Evolutionary conservation across 2,329 filamentous ascomycete genomes (phyloP).

Genomic region (Xylaria sp.): DNA sequence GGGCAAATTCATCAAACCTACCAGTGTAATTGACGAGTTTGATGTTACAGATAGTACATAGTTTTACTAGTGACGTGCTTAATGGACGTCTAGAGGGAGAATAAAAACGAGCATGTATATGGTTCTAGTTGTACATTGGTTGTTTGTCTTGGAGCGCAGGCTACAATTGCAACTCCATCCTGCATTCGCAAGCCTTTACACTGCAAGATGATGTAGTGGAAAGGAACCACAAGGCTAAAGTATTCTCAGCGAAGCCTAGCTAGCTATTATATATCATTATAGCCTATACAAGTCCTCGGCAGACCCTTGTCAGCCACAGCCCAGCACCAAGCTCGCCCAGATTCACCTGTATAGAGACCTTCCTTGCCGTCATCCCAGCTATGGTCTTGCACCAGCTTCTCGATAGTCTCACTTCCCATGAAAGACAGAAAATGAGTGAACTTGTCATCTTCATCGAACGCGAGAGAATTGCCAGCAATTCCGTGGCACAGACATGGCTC

Average conservation of each 20-base stretch:
- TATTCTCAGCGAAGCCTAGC: background rate
- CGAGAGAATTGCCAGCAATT: constrained; percentile 71
- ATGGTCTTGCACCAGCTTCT: constrained; percentile 22
- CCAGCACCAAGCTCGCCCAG: constrained; percentile 47
- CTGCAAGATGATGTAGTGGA: background rate
- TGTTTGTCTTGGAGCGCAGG: background rate
- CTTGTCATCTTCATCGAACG: constrained; percentile 36
- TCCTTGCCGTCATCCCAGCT: constrained; percentile 28
- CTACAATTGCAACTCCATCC: background rate
- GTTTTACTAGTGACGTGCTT: background rate
- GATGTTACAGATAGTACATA: constrained; percentile 35
- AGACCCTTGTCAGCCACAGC: constrained; percentile 40
- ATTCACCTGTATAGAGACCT: constrained; percentile 47
- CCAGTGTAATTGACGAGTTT: constrained; percentile 65
- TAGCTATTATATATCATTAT: constrained; percentile 45
- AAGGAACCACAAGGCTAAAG: background rate
- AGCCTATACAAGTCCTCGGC: constrained; percentile 42
- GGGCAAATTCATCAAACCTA: constrained; percentile 61
- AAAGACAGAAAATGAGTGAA: constrained; percentile 44
- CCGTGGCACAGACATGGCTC: constrained; percentile 74
- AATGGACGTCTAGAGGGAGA: background rate
- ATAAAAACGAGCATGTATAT: background rate
- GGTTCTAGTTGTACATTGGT: background rate
- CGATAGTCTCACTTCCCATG: constrained; percentile 40
- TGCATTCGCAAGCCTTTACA: background rate